Conservation (phyloP, 306 rosid species). For the Cicer yamashitae region DNA sequence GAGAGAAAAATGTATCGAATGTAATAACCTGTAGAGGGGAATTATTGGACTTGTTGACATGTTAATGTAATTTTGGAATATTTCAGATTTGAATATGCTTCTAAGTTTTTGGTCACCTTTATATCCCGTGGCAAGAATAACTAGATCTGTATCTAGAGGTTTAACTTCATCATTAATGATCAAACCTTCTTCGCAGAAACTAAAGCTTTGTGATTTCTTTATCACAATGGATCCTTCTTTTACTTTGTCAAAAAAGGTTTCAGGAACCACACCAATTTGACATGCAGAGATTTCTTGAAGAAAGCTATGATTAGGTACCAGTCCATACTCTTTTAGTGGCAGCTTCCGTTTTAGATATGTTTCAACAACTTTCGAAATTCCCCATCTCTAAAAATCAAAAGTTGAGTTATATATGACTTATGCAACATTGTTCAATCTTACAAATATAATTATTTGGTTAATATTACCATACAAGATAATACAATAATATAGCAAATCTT, state of each 20-base stretch:
- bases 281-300: conserved; percentile 51
- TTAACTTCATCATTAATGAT: conserved; percentile 51
- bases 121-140: conserved; percentile 64
- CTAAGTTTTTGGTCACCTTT: conserved; percentile 59
- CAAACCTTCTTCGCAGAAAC: conserved; percentile 57
- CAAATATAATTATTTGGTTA: too few relatives aligned
- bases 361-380: conserved; percentile 49
- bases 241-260: conserved; percentile 49
- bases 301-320: conserved; percentile 54
- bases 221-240: conserved; percentile 58
- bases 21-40: conserved; percentile 58
- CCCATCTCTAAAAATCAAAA: conserved; percentile 54
- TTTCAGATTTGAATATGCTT: conserved; percentile 53
- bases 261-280: conserved; percentile 42
- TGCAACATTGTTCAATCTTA: too few relatives aligned
- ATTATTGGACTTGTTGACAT: neutral
- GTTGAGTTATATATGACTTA: too few relatives aligned
- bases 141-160: conserved; percentile 52
- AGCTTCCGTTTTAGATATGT: conserved; percentile 52
- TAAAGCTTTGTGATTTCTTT: conserved; percentile 50
- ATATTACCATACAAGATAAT: too few relatives aligned
- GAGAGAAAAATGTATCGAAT: too few relatives aligned
- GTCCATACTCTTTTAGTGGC: conserved; percentile 56
- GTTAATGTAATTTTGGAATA: conserved; percentile 42
- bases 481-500: neutral